A percentile compares a stretch with the other conserved stretches of the same genome.
Evolutionary conservation across 495 filamentous ascomycete species (phyloP).

Genomic region (Penicillium diatomitis): DNA sequence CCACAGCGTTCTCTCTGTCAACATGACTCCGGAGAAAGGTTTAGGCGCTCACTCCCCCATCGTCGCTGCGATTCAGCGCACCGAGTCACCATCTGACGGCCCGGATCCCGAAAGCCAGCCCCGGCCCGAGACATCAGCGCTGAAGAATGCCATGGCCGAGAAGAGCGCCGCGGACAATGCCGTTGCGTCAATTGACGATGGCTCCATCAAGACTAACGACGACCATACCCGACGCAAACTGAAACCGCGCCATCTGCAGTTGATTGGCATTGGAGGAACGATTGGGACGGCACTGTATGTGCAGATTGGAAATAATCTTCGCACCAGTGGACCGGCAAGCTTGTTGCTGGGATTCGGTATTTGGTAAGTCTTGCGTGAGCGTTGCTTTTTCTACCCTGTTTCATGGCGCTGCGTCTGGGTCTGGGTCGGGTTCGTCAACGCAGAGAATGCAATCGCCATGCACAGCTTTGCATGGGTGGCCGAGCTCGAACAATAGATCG

Average conservation of each 20-base stretch:
- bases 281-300: conserved; percentile 79
- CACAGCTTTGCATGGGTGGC: too few species aligned
- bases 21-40: background rate
- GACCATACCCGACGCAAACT: conserved; percentile 50
- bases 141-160: conserved; percentile 4
- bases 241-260: conserved; percentile 58
- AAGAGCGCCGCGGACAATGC: conserved; percentile 11
- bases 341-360: conserved; percentile 62
- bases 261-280: conserved; percentile 69
- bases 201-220: conserved; percentile 19
- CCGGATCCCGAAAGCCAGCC: conserved; percentile 6
- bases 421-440: background rate
- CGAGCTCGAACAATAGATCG: too few species aligned
- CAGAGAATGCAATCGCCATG: background rate
- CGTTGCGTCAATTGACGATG: conserved; percentile 17
- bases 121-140: conserved; percentile 5
- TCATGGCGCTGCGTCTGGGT: background rate
- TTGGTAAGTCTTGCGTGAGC: conserved; percentile 18
- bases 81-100: conserved; percentile 1
- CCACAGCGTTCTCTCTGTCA: too few species aligned
- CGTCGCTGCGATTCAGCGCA: conserved; percentile 8
- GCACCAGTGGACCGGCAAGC: conserved; percentile 65
- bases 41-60: conserved; percentile 6
- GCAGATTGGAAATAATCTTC: conserved; percentile 57
- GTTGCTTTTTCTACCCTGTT: background rate